Evolutionary conservation across 768 basidiomycete genomes (phyloP), one percentile per base, ranked within the genome.

Genomic region (Coprinopsis strossmayeri): DNA sequence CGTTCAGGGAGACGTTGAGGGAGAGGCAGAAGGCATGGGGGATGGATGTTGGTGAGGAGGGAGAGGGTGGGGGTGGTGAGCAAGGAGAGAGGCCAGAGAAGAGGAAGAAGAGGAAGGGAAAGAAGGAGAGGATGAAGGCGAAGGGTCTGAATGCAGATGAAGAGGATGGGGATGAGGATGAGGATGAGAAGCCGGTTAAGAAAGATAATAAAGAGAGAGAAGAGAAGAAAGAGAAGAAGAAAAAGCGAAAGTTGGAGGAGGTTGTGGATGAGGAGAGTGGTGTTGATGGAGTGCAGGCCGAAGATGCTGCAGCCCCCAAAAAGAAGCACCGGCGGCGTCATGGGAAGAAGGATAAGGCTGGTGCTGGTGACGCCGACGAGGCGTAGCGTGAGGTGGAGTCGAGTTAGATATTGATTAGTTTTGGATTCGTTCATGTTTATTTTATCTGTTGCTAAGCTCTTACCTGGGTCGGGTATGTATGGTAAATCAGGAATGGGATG

Each of bases 1-100:
- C 92, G 51, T 73, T 96, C 49, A 88, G 86, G 62, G 61, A 71
- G 39, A 80, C 72, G 59, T 61, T 96, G 25, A 56, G 62, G 21
- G 72, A 72, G 49, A 71, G 83, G 55, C 39, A 23, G 57, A 52
- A 45, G 55, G 57, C 45, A 62, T 56, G 20, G 21, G 34, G 26
- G 15, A 32, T n/a, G 7, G 37, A 43, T 4, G 40, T 52, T 47
- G 34, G 56, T 17, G 21, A 57, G 7, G 56, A 52, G 42, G 56
- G 60, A 43, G 64, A 49, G 30, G 35, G 37, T 12, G 51, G 45
- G 34, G 52, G 24, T n/a, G 53, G 49, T 25, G 27, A 40, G 50
- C 27, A 57, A 59, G 47, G 13, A 38, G 59, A 49, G 45, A 51
- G 44, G 20, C 62, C 52, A 5, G 54, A 49, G 15, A 54, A 49